Conservation (phyloP, 306 rosid species). For the Purshia tridentata region DNA sequence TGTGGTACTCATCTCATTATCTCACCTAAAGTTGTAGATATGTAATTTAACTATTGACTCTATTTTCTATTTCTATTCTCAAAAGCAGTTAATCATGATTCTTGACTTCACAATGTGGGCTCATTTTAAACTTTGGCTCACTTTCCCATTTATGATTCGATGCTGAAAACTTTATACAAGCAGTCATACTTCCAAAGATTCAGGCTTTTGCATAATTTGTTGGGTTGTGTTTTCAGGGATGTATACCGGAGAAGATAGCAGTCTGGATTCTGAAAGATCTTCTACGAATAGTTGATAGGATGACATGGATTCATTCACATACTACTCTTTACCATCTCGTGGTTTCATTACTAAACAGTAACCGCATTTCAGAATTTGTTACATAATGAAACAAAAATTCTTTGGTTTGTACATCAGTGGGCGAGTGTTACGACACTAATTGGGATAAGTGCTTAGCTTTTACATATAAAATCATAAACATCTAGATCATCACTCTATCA, state of each 20-base stretch:
- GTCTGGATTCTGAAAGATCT: slow-evolving; percentile 1
- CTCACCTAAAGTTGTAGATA: background rate
- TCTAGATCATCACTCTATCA: background rate
- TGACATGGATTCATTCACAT: background rate
- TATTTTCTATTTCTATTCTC: background rate
- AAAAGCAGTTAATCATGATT: background rate
- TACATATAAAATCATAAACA: background rate
- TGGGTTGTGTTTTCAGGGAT: slow-evolving; percentile 16
- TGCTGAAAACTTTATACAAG: background rate
- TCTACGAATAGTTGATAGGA: background rate
- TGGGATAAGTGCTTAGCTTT: background rate
- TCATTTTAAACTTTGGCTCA: background rate
- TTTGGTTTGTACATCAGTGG: background rate
- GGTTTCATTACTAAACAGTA: background rate
- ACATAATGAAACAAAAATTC: background rate
- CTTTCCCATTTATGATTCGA: background rate
- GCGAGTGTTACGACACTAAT: background rate
- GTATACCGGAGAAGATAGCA: background rate
- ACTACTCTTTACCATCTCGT: background rate
- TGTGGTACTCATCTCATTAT: background rate
- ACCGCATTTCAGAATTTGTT: background rate
- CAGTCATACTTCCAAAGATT: background rate
- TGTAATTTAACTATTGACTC: background rate
- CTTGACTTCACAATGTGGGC: background rate
- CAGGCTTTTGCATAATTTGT: background rate